Percentiles rank a stretch among this genome's conserved stretches.
Evolutionary conservation across 2,329 filamentous ascomycete species (phyloP).

Genomic region (Xylaria sp.): DNA sequence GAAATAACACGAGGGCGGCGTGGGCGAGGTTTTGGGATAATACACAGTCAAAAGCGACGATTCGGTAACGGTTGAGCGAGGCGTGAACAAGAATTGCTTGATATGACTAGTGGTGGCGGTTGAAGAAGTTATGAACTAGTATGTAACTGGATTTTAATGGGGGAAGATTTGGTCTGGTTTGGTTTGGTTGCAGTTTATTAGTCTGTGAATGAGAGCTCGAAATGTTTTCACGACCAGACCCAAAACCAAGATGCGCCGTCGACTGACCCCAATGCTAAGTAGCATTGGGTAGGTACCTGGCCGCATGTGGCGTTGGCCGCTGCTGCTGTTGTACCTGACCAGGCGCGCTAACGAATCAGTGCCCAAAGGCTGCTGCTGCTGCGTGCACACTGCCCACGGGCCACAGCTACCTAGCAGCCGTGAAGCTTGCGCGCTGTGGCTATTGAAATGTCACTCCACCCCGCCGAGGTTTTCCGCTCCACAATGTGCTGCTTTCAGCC

Average conservation of each 20-base stretch:
- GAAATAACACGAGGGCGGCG: constrained; percentile 22
- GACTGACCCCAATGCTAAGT: constrained; percentile 27
- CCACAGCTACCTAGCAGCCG: not conserved
- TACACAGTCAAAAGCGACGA: constrained; percentile 6
- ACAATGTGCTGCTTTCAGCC: constrained; percentile 13
- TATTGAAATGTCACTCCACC: not conserved
- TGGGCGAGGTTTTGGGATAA: constrained; percentile 10
- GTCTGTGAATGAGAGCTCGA: constrained; percentile 40
- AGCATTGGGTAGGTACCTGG: constrained; percentile 18
- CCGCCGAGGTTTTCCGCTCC: not conserved
- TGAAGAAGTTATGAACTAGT: constrained; percentile 20
- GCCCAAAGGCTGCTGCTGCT: not conserved
- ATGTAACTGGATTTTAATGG: constrained; percentile 24
- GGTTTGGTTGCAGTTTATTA: constrained; percentile 34
- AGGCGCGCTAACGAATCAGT: constrained; percentile 28
- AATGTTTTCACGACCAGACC: constrained; percentile 47
- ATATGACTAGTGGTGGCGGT: constrained; percentile 25
- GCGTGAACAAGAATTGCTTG: constrained; percentile 24
- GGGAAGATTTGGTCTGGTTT: constrained; percentile 12
- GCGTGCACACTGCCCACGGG: not conserved
- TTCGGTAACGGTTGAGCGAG: constrained; percentile 1
- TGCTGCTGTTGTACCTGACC: constrained; percentile 25
- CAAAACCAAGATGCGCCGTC: constrained; percentile 36
- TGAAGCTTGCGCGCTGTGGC: not conserved
- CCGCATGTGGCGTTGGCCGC: constrained; percentile 13